A percentile compares a stretch with the other conserved stretches of the same genome.
phyloP scores from a whole-genome alignment of 352 stramenopile genomes.

The Globisporangium perplexum region DNA sequence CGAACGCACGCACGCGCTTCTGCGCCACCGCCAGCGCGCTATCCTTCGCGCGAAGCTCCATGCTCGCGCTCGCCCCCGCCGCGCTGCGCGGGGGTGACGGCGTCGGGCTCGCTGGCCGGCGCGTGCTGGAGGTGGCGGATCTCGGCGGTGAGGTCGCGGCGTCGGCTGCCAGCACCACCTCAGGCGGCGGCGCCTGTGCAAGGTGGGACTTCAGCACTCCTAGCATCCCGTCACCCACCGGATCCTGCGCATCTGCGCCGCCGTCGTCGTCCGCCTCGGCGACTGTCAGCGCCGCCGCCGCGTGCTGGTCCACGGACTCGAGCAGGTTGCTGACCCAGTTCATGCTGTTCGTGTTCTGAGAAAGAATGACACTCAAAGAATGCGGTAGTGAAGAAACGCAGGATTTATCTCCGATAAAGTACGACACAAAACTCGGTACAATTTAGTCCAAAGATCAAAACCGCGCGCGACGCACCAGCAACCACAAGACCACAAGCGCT shows the following conservation, averaged over 20 bases:
- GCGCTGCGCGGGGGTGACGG: constrained; percentile 12
- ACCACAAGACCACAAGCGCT: no score
- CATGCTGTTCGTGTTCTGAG: constrained; percentile 22
- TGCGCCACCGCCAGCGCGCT: constrained; percentile 49
- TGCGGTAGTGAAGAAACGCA: no score
- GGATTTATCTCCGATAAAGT: no score
- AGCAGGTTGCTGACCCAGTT: constrained; percentile 80
- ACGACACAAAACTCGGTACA: no score
- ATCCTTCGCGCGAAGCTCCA: constrained; percentile 56
- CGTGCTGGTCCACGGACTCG: constrained; percentile 83
- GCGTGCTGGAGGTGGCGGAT: constrained; percentile 20
- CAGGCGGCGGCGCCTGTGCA: constrained; percentile 5
- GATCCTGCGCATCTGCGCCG: constrained; percentile 6
- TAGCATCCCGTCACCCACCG: constrained; percentile 1
- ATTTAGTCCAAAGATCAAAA: no score
- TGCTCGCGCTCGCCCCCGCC: constrained; percentile 15
- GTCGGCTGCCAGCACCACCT: background rate
- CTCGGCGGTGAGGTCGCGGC: constrained; percentile 17
- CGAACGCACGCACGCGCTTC: constrained; percentile 54
- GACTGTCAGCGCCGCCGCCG: constrained; percentile 73
- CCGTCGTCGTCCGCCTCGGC: constrained; percentile 1
- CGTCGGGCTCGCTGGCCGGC: constrained; percentile 22
- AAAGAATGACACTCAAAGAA: no score
- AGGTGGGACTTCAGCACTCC: constrained; percentile 8
- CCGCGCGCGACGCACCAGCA: no score